Evolutionary conservation across 2,329 filamentous ascomycete genomes (phyloP).

Genomic region (Colletotrichum viniferum): DNA sequence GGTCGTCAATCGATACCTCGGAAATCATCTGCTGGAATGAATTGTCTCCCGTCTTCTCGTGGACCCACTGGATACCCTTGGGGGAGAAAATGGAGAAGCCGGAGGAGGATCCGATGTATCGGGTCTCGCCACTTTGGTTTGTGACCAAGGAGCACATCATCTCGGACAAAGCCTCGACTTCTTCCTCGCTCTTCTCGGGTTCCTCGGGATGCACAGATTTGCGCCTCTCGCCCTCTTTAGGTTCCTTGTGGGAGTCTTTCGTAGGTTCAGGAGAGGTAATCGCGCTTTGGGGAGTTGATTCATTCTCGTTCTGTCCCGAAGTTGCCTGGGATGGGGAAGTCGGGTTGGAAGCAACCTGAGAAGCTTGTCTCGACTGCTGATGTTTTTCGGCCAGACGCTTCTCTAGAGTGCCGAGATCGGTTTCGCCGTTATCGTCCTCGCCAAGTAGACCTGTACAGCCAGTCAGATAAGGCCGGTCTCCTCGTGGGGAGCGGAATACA

Average conservation of each 20-base stretch:
- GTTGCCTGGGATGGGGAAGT: constrained; percentile 55
- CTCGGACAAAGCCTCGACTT: constrained; percentile 89
- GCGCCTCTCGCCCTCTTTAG: constrained; percentile 36
- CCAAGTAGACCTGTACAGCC: constrained; percentile 68
- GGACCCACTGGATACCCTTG: constrained; percentile 98
- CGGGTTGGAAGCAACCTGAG: constrained; percentile 53
- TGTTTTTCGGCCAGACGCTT: constrained; percentile 70
- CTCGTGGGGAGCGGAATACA: background rate
- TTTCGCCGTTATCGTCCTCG: constrained; percentile 84
- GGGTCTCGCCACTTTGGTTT: constrained; percentile 90
- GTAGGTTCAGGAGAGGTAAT: constrained; percentile 56
- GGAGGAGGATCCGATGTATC: constrained; percentile 96
- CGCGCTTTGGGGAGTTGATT: constrained; percentile 57
- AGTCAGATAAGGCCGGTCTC: constrained; percentile 26
- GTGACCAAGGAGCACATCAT: constrained; percentile 99
- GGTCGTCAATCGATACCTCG: constrained; percentile 87
- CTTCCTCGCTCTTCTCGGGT: constrained; percentile 59
- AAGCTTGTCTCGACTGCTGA: constrained; percentile 54
- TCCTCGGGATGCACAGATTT: constrained; percentile 47
- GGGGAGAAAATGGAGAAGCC: constrained; percentile 99
- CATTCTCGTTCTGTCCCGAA: constrained; percentile 45
- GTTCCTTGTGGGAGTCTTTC: constrained; percentile 42
- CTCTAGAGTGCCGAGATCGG: constrained; percentile 87
- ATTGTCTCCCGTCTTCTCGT: constrained; percentile 93
- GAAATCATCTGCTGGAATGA: constrained; percentile 96